Evolutionary conservation across 1,139 yeast species (phyloP).

Genomic region (Debaryomyces psychrophilus): DNA sequence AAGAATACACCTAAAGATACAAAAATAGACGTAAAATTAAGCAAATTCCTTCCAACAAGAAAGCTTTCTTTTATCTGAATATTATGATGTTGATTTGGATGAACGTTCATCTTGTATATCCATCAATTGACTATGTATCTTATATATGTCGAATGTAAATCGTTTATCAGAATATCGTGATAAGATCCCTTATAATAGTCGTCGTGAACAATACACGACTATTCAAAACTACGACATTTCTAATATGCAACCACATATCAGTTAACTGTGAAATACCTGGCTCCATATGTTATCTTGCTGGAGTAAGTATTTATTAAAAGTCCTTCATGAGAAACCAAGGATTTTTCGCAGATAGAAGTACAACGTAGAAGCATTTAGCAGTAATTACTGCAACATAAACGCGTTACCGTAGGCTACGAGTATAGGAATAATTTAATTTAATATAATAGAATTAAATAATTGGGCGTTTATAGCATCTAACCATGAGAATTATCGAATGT

Average conservation of each 20-base stretch:
- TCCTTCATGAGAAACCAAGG: too few relatives aligned
- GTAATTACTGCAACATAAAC: too few relatives aligned
- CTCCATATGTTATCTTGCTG: background rate
- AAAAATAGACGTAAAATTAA: conserved; percentile 60
- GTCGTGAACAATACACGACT: conserved; percentile 5
- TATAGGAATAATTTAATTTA: too few relatives aligned
- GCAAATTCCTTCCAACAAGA: conserved; percentile 55
- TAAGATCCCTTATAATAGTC: background rate
- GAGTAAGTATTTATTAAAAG: too few relatives aligned
- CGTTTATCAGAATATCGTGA: background rate
- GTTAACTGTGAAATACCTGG: background rate
- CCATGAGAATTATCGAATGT: conserved; percentile 33
- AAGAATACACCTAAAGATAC: conserved; percentile 62
- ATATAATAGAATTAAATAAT: background rate
- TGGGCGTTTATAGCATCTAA: background rate
- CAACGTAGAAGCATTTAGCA: too few relatives aligned
- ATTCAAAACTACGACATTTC: background rate
- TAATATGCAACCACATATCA: background rate
- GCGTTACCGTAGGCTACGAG: too few relatives aligned
- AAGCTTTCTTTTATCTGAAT: conserved; percentile 43
- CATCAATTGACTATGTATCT: conserved; percentile 6
- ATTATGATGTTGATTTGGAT: conserved; percentile 26
- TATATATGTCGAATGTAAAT: background rate
- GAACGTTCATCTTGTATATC: conserved; percentile 19
- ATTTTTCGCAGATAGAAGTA: background rate